Conservation (phyloP, 768 basidiomycete genomes). For the Boletellus sp. region DNA sequence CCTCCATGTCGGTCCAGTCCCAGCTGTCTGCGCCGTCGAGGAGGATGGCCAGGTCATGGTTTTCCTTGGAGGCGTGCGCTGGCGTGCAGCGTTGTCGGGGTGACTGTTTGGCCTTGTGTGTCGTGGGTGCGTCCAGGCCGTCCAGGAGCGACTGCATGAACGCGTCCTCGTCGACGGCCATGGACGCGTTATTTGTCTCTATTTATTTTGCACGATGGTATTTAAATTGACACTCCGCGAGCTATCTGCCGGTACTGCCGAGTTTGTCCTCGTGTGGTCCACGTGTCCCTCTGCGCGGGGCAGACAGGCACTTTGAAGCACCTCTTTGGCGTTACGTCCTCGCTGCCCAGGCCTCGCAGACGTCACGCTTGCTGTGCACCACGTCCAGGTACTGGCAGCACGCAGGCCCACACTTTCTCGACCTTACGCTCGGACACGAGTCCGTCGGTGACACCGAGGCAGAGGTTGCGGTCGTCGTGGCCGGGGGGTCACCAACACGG, state of each 20-base stretch:
- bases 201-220: neutral
- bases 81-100: conserved; percentile 25
- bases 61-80: conserved; percentile 10
- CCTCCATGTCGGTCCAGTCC: conserved; percentile 62
- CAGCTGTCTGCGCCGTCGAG: conserved; percentile 67
- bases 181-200: conserved; percentile 30
- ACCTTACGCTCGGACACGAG: conserved; percentile 43
- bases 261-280: conserved; percentile 18
- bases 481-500: conserved; percentile 52
- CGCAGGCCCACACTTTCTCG: conserved; percentile 52
- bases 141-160: conserved; percentile 55
- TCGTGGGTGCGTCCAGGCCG: conserved; percentile 43
- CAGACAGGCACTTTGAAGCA: conserved; percentile 3
- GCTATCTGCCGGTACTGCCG: neutral
- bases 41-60: conserved; percentile 39
- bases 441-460: conserved; percentile 43
- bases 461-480: conserved; percentile 51
- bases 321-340: neutral
- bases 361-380: too few relatives aligned
- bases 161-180: conserved; percentile 49
- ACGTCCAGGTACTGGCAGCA: conserved; percentile 50
- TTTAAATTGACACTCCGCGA: conserved; percentile 6
- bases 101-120: conserved; percentile 12
- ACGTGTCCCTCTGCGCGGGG: conserved; percentile 3
- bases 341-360: too few relatives aligned